Evolutionary conservation across 768 basidiomycete genomes (phyloP).

Genomic region (Auricularia cornea): DNA sequence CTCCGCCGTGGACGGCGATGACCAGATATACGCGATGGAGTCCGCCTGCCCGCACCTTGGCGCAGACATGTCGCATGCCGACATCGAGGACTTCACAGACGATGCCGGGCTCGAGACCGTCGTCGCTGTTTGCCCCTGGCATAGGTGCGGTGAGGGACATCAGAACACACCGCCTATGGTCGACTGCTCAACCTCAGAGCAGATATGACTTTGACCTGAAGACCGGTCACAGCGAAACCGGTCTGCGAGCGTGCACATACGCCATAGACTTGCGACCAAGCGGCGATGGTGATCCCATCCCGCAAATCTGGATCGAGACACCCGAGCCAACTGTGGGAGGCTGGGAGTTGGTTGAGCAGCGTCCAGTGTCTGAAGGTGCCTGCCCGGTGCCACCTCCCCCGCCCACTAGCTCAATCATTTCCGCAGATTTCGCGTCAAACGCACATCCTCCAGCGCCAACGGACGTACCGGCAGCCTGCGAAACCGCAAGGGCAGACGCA

Average conservation of each 20-base stretch:
- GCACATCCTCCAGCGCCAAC: too few relatives aligned
- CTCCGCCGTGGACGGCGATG: constrained; percentile 21
- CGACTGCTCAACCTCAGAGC: neutral
- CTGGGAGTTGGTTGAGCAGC: constrained; percentile 59
- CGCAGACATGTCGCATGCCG: constrained; percentile 71
- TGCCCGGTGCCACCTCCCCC: neutral
- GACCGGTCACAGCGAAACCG: constrained; percentile 63
- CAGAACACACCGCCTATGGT: constrained; percentile 6
- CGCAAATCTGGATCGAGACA: constrained; percentile 51
- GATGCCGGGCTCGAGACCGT: constrained; percentile 19
- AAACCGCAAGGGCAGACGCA: constrained; percentile 22
- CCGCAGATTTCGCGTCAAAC: constrained; percentile 43
- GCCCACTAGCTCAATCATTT: neutral
- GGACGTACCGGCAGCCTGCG: too few relatives aligned
- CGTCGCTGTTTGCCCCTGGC: constrained; percentile 71
- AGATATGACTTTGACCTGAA: constrained; percentile 69
- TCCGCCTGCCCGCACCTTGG: constrained; percentile 73
- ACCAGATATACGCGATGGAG: constrained; percentile 70
- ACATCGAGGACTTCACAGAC: constrained; percentile 56
- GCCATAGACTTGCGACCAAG: constrained; percentile 41
- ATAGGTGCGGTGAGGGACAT: constrained; percentile 38
- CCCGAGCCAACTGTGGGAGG: constrained; percentile 39
- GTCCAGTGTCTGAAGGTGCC: constrained; percentile 66
- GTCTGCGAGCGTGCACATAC: constrained; percentile 62
- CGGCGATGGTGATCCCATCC: constrained; percentile 21